Evolutionary conservation across 306 rosid genomes (phyloP).

Genomic region (Phaseolus lunatus): DNA sequence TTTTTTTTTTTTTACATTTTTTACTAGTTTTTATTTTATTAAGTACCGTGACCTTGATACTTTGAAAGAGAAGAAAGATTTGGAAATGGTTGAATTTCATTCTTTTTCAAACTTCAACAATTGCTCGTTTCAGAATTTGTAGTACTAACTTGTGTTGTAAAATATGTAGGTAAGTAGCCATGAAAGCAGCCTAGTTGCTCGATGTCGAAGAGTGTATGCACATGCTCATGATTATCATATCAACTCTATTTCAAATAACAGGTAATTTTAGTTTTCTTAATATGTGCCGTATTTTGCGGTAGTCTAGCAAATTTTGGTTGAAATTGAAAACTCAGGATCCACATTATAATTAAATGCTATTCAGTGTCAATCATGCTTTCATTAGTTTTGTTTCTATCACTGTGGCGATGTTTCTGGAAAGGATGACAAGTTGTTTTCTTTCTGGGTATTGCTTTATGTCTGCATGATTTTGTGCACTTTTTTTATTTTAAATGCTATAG

Average conservation of each 20-base stretch:
- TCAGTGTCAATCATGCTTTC: slow-evolving; percentile 31
- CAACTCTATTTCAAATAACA: slow-evolving; percentile 97
- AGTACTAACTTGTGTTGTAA: slow-evolving; percentile 46
- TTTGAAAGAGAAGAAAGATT: slow-evolving; percentile 18
- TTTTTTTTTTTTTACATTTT: neutral
- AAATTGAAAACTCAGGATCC: slow-evolving; percentile 21
- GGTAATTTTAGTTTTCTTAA: slow-evolving; percentile 60
- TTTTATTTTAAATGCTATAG: neutral
- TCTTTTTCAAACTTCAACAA: slow-evolving; percentile 29
- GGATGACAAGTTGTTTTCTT: slow-evolving; percentile 30
- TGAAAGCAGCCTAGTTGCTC: slow-evolving; percentile 90
- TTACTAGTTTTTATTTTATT: slow-evolving; percentile 5
- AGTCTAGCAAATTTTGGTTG: slow-evolving; percentile 29
- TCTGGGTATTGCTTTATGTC: slow-evolving; percentile 32
- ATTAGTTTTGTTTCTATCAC: neutral
- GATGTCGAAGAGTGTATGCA: slow-evolving; percentile 98
- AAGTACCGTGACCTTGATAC: slow-evolving; percentile 24
- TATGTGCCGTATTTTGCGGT: slow-evolving; percentile 21
- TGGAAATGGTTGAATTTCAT: slow-evolving; percentile 18
- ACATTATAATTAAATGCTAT: slow-evolving; percentile 19
- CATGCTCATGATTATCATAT: slow-evolving; percentile 99
- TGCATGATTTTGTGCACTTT: slow-evolving; percentile 11
- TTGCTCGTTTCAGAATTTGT: slow-evolving; percentile 36
- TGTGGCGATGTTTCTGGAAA: neutral
- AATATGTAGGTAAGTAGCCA: slow-evolving; percentile 81